Conservation (phyloP, 257 asterid genomes). For the Rhazya stricta region DNA sequence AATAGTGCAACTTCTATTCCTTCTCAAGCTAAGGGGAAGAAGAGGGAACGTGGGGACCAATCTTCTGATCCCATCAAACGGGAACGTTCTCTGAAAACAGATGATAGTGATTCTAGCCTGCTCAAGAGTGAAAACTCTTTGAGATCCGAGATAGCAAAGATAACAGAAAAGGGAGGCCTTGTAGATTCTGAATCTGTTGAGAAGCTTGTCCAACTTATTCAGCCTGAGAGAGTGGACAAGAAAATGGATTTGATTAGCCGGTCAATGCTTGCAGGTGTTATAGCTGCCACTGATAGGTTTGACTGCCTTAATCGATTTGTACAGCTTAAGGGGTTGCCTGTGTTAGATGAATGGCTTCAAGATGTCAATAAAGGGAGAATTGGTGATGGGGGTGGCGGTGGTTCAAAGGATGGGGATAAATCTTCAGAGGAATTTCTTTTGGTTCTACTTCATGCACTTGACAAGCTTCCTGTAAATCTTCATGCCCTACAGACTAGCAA, state of each 20-base stretch:
- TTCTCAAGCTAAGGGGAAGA: constrained; percentile 70
- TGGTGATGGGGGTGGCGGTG: constrained; percentile 38
- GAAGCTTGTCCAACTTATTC: constrained; percentile 77
- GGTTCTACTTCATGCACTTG: constrained; percentile 79
- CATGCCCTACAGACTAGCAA: constrained; percentile 83
- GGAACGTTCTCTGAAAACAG: constrained; percentile 54
- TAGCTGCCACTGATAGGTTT: constrained; percentile 70
- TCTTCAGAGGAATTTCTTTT: constrained; percentile 75
- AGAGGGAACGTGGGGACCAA: constrained; percentile 83
- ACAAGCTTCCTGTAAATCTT: constrained; percentile 85
- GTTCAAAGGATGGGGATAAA: constrained; percentile 50
- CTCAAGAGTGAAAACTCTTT: constrained; percentile 42
- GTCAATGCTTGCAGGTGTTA: constrained; percentile 61
- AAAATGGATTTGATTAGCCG: constrained; percentile 64
- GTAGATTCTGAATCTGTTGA: constrained; percentile 73
- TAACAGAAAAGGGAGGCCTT: constrained; percentile 71
- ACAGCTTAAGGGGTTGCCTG: constrained; percentile 64
- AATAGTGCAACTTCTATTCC: constrained; percentile 50
- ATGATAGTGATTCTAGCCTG: constrained; percentile 45
- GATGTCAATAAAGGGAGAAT: constrained; percentile 71
- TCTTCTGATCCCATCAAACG: constrained; percentile 58
- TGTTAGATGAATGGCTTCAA: constrained; percentile 93
- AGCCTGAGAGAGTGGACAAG: constrained; percentile 46
- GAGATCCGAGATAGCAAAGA: constrained; percentile 59
- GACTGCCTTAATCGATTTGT: constrained; percentile 77